phyloP scores from a whole-genome alignment of 495 filamentous ascomycete genomes.

The Antarctomyces pellizariae region DNA sequence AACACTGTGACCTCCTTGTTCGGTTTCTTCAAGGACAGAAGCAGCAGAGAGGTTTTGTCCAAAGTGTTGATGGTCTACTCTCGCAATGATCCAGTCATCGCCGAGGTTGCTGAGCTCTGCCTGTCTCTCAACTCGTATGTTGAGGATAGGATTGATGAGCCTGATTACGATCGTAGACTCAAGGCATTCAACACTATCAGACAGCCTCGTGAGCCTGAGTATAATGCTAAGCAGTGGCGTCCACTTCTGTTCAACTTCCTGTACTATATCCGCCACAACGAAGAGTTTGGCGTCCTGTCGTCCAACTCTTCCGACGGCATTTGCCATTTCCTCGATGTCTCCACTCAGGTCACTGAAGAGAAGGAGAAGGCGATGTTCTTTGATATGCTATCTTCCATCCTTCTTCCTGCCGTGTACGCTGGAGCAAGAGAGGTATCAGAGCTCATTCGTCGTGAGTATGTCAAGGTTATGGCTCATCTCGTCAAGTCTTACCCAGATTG shows the following conservation, averaged over 20 bases:
- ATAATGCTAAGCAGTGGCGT: slow-evolving; percentile 61
- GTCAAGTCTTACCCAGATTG: slow-evolving; percentile 45
- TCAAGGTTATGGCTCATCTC: slow-evolving; percentile 54
- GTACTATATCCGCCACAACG: slow-evolving; percentile 64
- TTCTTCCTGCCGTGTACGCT: slow-evolving; percentile 53
- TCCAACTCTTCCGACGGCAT: slow-evolving; percentile 58
- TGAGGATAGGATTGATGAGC: slow-evolving; percentile 42
- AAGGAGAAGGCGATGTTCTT: slow-evolving; percentile 13
- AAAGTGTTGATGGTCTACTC: slow-evolving; percentile 48
- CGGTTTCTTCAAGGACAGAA: slow-evolving; percentile 61
- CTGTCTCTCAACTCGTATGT: slow-evolving; percentile 58
- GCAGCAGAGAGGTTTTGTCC: slow-evolving; percentile 45
- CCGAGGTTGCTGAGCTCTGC: slow-evolving; percentile 47
- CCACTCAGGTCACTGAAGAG: slow-evolving; percentile 19
- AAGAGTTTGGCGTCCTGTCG: slow-evolving; percentile 68
- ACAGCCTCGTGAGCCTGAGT: slow-evolving; percentile 21
- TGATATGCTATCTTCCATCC: slow-evolving; percentile 28
- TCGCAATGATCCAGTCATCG: slow-evolving; percentile 29
- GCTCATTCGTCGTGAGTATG: slow-evolving; percentile 56
- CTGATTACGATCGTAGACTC: slow-evolving; percentile 65
- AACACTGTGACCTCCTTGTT: slow-evolving; percentile 50
- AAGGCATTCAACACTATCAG: slow-evolving; percentile 55
- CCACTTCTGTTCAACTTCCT: slow-evolving; percentile 83
- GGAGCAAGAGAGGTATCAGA: slow-evolving; percentile 61
- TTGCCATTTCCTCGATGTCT: slow-evolving; percentile 51